These are phyloP conservation scores for Bipolaris sorokiniana DNA, from an alignment of 2,329 filamentous ascomycete species.

Conservation along the genomic window DNA sequence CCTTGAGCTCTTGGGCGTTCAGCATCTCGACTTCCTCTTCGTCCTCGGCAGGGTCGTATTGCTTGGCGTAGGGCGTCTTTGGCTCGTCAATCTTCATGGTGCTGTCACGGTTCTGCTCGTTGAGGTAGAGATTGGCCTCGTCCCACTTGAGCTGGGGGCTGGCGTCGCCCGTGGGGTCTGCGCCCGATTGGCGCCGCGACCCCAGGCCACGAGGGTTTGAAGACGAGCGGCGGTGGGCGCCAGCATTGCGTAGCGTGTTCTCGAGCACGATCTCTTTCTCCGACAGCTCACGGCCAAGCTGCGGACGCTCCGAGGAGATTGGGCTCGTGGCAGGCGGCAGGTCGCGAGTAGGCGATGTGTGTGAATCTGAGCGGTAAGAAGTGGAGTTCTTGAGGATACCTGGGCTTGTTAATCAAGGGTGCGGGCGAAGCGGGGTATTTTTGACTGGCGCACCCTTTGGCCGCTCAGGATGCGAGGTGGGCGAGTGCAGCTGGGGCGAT, in stretches of 20 bases:
- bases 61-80: slow-evolving; percentile 93
- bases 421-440: slow-evolving; percentile 6
- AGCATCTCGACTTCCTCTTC: slow-evolving; percentile 71
- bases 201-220: slow-evolving; percentile 70
- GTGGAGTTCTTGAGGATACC: slow-evolving; percentile 91
- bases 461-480: slow-evolving; percentile 49
- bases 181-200: slow-evolving; percentile 73
- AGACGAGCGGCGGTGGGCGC: slow-evolving; percentile 82
- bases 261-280: slow-evolving; percentile 90
- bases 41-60: slow-evolving; percentile 89
- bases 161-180: slow-evolving; percentile 61
- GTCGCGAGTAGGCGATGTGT: slow-evolving; percentile 55
- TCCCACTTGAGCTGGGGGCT: slow-evolving; percentile 93
- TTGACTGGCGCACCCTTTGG: slow-evolving; percentile 49
- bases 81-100: slow-evolving; percentile 99
- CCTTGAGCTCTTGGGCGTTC: slow-evolving; percentile 73
- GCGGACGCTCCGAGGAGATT: slow-evolving; percentile 48
- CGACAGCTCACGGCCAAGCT: slow-evolving; percentile 60
- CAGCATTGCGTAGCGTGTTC: slow-evolving; percentile 94
- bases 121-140: slow-evolving; percentile 95
- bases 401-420: slow-evolving; percentile 49
- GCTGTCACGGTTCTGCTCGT: slow-evolving; percentile 90
- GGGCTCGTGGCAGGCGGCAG: slow-evolving; percentile 42
- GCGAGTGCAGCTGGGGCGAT: slow-evolving; percentile 44
- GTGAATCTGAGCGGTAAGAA: slow-evolving; percentile 64